Evolutionary conservation across 805 yeast genomes (phyloP).

Genomic region (Debaryomyces prosopidis): DNA sequence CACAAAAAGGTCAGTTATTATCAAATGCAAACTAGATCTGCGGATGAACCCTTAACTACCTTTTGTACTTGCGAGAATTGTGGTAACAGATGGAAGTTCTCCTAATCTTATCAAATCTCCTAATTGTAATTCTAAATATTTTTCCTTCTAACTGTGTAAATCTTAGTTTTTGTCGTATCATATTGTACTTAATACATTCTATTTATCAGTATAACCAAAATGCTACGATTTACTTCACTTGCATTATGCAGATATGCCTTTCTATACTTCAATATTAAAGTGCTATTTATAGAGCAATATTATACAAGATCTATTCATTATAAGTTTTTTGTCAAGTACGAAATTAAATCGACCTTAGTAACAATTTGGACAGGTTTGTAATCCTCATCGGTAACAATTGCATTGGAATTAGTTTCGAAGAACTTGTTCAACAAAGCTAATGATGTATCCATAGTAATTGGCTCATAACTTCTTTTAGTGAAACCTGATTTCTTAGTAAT

Average conservation of each 20-base stretch:
- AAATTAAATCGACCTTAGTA: slow-evolving; percentile 81
- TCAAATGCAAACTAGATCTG: slow-evolving; percentile 97
- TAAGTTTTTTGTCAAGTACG: slow-evolving; percentile 44
- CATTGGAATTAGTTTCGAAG: slow-evolving; percentile 83
- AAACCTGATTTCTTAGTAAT: slow-evolving; percentile 56
- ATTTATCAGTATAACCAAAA: too few species aligned
- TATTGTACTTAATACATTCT: background rate
- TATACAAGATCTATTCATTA: slow-evolving; percentile 1
- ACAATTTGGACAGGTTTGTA: slow-evolving; percentile 79
- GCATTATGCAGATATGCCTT: too few species aligned
- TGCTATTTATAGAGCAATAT: background rate
- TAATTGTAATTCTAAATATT: background rate
- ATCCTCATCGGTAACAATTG: slow-evolving; percentile 72
- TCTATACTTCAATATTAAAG: background rate
- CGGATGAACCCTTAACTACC: slow-evolving; percentile 98
- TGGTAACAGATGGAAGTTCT: slow-evolving; percentile 98
- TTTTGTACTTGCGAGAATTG: slow-evolving; percentile 97
- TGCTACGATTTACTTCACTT: too few species aligned
- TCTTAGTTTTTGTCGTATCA: background rate
- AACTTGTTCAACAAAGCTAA: slow-evolving; percentile 70
- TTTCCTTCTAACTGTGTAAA: background rate
- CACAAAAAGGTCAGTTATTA: slow-evolving; percentile 95
- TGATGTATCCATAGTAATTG: slow-evolving; percentile 64
- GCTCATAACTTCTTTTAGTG: slow-evolving; percentile 65
- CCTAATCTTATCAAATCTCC: slow-evolving; percentile 36